Conservation (phyloP, 1,139 yeast species). For the Candida sanyaensis region DNA sequence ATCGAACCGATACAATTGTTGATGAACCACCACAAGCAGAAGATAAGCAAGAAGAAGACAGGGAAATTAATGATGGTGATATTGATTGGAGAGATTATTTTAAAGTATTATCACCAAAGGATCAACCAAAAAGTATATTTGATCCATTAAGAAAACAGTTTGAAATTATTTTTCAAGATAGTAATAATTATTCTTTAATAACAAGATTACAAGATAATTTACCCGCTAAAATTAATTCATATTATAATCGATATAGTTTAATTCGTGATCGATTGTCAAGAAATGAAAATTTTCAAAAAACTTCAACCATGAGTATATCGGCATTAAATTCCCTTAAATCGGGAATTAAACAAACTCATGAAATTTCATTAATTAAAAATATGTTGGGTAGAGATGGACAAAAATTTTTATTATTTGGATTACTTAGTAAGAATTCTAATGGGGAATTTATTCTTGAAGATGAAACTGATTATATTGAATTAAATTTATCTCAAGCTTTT, state of each 20-base stretch:
- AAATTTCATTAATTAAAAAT: conserved; percentile 78
- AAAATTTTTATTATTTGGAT: conserved; percentile 76
- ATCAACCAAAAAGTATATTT: conserved; percentile 68
- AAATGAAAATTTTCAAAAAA: conserved; percentile 69
- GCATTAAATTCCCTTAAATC: conserved; percentile 29
- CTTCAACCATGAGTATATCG: conserved; percentile 42
- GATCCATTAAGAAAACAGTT: conserved; percentile 70
- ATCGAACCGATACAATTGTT: conserved; percentile 33
- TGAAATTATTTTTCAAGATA: conserved; percentile 28
- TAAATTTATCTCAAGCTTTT: conserved; percentile 65
- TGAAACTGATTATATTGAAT: conserved; percentile 71
- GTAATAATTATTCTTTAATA: conserved; percentile 9
- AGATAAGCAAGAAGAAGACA: background rate
- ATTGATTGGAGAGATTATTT: conserved; percentile 76
- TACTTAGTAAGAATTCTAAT: conserved; percentile 60
- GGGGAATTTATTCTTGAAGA: conserved; percentile 83
- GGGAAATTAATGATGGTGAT: conserved; percentile 5
- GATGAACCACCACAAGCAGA: conserved; percentile 20
- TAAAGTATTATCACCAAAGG: conserved; percentile 61
- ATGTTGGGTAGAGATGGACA: conserved; percentile 82
- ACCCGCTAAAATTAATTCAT: conserved; percentile 27
- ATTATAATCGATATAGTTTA: conserved; percentile 53
- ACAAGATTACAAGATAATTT: conserved; percentile 21
- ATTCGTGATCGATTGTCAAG: conserved; percentile 71
- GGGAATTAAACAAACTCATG: conserved; percentile 27